Percentiles rank a stretch among this genome's conserved stretches.
These are phyloP conservation scores for Draba incana DNA, from an alignment of 345 rosid genomes.

Conservation along the genomic window DNA sequence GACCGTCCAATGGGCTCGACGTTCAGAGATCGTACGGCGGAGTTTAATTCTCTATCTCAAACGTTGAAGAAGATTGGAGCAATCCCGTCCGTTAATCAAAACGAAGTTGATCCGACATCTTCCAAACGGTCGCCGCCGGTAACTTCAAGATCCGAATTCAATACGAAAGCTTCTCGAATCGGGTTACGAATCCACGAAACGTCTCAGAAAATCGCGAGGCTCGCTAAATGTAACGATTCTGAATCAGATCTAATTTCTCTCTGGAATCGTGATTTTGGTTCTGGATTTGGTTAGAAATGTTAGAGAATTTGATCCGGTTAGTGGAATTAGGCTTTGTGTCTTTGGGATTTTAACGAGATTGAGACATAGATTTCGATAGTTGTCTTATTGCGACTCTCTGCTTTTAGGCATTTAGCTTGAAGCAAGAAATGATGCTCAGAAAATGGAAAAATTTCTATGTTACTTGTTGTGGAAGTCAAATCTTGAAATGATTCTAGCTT, in stretches of 20 bases:
- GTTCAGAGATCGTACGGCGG: slow-evolving; percentile 78
- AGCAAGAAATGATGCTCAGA: background rate
- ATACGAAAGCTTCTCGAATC: slow-evolving; percentile 70
- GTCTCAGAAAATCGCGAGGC: slow-evolving; percentile 70
- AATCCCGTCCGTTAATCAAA: slow-evolving; percentile 37
- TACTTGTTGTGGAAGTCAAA: slow-evolving; percentile 31
- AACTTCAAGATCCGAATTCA: slow-evolving; percentile 80
- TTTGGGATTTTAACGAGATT: slow-evolving; percentile 3
- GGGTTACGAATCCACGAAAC: slow-evolving; percentile 70
- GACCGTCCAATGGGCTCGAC: slow-evolving; percentile 53
- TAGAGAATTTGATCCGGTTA: background rate
- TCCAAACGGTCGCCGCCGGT: slow-evolving; percentile 44
- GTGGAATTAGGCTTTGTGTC: background rate
- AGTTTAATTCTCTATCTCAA: slow-evolving; percentile 73
- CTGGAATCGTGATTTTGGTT: slow-evolving; percentile 11
- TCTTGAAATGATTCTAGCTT: background rate
- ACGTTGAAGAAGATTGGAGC: slow-evolving; percentile 75
- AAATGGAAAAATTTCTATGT: background rate
- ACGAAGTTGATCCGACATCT: slow-evolving; percentile 33
- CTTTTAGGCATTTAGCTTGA: slow-evolving; percentile 23
- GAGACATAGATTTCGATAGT: background rate
- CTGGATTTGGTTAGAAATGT: background rate
- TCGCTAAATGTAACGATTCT: slow-evolving; percentile 63
- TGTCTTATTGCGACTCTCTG: slow-evolving; percentile 14
- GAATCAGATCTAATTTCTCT: slow-evolving; percentile 9